Conservation (phyloP, 179 eudicot species). For the Patellifolia procumbens region DNA sequence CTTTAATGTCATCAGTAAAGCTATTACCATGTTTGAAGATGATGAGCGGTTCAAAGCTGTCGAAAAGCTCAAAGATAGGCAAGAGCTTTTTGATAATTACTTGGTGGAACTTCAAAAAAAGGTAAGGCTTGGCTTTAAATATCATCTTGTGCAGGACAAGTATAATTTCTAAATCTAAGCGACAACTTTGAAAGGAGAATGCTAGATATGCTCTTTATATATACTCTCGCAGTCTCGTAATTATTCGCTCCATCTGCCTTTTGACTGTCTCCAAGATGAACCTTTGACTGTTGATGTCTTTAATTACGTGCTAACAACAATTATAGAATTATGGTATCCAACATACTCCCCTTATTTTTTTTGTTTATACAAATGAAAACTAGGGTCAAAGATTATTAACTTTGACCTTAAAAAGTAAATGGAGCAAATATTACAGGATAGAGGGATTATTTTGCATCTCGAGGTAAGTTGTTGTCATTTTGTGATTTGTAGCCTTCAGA, state of each 20-base stretch:
- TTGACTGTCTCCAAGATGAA: too few species aligned
- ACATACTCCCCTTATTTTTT: too few species aligned
- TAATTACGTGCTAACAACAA: too few species aligned
- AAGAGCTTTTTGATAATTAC: constrained; percentile 85
- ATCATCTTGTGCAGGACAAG: background rate
- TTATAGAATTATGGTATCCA: too few species aligned
- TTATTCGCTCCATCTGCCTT: too few species aligned
- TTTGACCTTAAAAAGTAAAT: too few species aligned
- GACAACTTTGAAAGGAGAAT: background rate
- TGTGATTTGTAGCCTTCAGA: background rate
- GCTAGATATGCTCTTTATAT: background rate
- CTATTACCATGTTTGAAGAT: constrained; percentile 76
- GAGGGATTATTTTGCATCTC: too few species aligned
- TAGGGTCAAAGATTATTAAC: too few species aligned
- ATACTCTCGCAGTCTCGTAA: too few species aligned
- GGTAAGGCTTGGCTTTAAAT: constrained; percentile 37
- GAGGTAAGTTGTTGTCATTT: background rate
- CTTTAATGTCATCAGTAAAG: constrained; percentile 65
- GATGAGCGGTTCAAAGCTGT: constrained; percentile 95
- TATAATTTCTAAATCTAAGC: background rate
- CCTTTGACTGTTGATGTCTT: too few species aligned
- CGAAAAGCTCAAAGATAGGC: constrained; percentile 79
- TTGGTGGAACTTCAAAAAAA: constrained; percentile 87
- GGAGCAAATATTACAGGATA: too few species aligned
- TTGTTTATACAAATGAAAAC: too few species aligned